phyloP scores from a whole-genome alignment of 352 stramenopile species.

The Phytophthora crassamura region DNA sequence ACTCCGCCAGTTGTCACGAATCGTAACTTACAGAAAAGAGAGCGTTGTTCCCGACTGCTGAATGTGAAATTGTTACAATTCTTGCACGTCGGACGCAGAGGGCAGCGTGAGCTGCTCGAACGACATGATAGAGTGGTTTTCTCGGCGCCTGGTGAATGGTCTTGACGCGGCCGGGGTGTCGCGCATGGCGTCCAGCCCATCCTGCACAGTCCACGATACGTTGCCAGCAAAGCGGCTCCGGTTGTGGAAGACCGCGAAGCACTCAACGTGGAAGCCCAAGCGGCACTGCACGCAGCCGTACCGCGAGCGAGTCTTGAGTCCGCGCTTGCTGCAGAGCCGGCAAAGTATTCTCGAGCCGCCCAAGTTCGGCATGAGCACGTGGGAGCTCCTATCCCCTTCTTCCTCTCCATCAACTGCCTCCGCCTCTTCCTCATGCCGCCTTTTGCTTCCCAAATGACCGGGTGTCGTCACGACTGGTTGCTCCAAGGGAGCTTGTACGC shows the following conservation, averaged over 20 bases:
- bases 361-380: slow-evolving; percentile 17
- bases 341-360: slow-evolving; percentile 8
- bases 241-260: slow-evolving; percentile 23
- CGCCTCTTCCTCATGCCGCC: not conserved
- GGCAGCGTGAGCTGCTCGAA: slow-evolving; percentile 14
- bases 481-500: not conserved
- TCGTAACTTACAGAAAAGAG: too few species aligned
- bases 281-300: slow-evolving; percentile 19
- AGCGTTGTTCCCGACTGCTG: too few species aligned
- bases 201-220: slow-evolving; percentile 1
- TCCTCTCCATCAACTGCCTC: not conserved
- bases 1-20: too few species aligned
- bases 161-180: not conserved
- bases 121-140: slow-evolving; percentile 18
- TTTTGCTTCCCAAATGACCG: not conserved
- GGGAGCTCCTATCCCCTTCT: not conserved
- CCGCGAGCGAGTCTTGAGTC: slow-evolving; percentile 17
- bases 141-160: slow-evolving; percentile 3
- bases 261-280: slow-evolving; percentile 23
- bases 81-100: not conserved
- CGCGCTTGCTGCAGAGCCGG: slow-evolving; percentile 19
- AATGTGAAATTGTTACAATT: too few species aligned
- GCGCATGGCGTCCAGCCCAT: not conserved
- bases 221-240: slow-evolving; percentile 5
- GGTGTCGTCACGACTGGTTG: not conserved